Evolutionary conservation across 768 basidiomycete species (phyloP).

Genomic region (Mycena kentingensis): DNA sequence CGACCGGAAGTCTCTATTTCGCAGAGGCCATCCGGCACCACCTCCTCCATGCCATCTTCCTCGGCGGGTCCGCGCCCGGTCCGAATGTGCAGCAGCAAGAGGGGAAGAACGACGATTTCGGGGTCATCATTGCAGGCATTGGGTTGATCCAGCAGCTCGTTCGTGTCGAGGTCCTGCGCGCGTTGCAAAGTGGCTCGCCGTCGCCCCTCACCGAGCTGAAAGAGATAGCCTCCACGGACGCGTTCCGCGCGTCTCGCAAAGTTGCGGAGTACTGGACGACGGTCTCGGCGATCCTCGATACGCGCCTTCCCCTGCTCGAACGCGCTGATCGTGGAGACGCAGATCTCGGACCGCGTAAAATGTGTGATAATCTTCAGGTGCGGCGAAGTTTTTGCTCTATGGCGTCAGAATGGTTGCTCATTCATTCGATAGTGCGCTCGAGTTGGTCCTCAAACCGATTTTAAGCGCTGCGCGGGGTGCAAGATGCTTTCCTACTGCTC

Average conservation of each 20-base stretch:
- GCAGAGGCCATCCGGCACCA: not conserved
- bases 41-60: not conserved
- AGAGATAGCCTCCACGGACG: not conserved
- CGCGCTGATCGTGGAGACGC: not conserved
- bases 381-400: not conserved
- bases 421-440: not conserved
- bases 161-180: not conserved
- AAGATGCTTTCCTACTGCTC: not conserved
- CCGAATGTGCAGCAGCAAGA: not conserved
- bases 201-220: not conserved
- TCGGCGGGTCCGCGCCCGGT: not conserved
- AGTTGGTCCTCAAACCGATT: not conserved
- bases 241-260: not conserved
- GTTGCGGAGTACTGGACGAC: not conserved
- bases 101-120: no score
- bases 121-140: no score
- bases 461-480: not conserved
- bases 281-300: not conserved
- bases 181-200: not conserved
- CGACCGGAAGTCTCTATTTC: not conserved
- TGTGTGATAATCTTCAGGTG: not conserved
- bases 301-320: not conserved
- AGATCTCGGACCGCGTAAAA: not conserved
- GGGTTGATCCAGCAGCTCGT: not conserved
- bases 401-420: not conserved